Conservation (phyloP, 306 rosid species). For the Medicago arabica region DNA sequence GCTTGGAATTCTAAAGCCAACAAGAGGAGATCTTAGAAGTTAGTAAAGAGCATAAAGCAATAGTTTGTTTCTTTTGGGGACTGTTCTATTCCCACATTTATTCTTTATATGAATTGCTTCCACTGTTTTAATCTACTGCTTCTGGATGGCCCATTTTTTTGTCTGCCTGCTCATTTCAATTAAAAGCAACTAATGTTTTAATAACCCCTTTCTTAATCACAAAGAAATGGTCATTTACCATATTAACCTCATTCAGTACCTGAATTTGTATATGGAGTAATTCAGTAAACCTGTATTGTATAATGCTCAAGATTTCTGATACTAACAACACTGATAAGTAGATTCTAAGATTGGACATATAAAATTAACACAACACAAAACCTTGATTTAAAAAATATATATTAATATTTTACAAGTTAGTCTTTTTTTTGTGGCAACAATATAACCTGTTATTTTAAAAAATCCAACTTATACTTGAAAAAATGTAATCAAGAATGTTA, state of each 20-base stretch:
- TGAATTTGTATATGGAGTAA: background rate
- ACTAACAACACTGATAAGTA: no score
- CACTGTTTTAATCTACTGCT: conserved; percentile 51
- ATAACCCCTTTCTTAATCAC: conserved; percentile 64
- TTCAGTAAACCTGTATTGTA: no score
- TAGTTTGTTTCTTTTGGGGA: conserved; percentile 80
- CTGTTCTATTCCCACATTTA: conserved; percentile 62
- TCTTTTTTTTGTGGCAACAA: background rate
- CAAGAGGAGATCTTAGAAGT: conserved; percentile 64
- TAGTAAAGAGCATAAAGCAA: conserved; percentile 75
- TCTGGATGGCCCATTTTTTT: conserved; percentile 47
- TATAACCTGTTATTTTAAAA: background rate
- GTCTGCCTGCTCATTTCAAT: conserved; percentile 47
- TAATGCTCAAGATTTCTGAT: background rate
- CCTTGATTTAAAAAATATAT: no score
- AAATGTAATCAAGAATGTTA: conserved; percentile 27
- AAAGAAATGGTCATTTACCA: conserved; percentile 65
- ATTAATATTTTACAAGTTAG: no score
- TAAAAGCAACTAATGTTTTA: conserved; percentile 43
- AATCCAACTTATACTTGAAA: no score
- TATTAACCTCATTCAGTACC: conserved; percentile 39
- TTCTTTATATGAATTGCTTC: conserved; percentile 63
- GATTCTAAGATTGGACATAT: background rate
- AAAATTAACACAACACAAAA: no score
- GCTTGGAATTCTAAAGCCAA: conserved; percentile 92